phyloP scores from a whole-genome alignment of 208 protist species.

The Willaertia magna region DNA sequence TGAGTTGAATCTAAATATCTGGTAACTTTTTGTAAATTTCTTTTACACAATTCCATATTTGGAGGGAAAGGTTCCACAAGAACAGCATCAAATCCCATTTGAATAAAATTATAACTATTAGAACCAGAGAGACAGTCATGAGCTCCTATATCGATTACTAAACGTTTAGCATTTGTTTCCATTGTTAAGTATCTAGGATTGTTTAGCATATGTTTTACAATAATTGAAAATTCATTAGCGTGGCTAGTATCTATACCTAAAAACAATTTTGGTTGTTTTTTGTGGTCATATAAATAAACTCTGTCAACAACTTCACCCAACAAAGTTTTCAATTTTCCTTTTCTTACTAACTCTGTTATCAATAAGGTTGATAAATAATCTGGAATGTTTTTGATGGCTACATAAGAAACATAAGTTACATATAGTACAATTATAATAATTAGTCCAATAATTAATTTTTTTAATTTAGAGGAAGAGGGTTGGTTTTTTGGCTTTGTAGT shows the following conservation, averaged over 20 bases:
- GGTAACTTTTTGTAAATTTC: not conserved
- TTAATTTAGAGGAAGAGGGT: too few species aligned
- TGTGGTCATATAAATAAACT: not conserved
- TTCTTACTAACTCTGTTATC: too few species aligned
- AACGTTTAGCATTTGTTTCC: not conserved
- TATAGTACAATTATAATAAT: too few species aligned
- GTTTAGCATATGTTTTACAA: not conserved
- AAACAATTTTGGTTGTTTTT: not conserved
- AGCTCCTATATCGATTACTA: not conserved
- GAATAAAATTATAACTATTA: not conserved
- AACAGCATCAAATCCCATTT: not conserved
- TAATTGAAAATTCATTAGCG: not conserved
- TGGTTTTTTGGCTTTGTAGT: too few species aligned
- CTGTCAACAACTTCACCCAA: not conserved
- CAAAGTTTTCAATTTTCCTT: not conserved
- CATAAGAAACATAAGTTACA: too few species aligned
- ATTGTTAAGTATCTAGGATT: not conserved
- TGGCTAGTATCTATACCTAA: not conserved
- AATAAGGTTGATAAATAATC: too few species aligned
- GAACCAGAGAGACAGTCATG: not conserved
- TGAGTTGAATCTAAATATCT: not conserved
- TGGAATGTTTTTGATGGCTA: too few species aligned
- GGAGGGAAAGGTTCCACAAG: not conserved
- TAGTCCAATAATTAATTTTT: too few species aligned
- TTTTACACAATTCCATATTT: not conserved